phyloP scores from a whole-genome alignment of 75 land plant genomes.

The Sequoiadendron giganteum region DNA sequence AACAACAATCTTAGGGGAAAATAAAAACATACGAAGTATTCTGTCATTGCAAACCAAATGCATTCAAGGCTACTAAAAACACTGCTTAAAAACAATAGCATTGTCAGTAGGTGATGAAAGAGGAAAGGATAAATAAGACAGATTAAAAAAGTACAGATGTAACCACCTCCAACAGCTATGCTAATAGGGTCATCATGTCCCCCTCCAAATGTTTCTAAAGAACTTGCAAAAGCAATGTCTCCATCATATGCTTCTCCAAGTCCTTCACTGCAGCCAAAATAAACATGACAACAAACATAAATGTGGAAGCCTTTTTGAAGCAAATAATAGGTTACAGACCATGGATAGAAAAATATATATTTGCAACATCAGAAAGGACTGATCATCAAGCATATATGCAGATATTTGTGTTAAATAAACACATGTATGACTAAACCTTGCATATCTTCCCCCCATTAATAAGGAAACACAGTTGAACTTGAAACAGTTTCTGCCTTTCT shows the following conservation, averaged over 20 bases:
- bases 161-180: slow-evolving; percentile 90
- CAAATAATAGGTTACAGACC: background rate
- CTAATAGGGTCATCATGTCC: slow-evolving; percentile 95
- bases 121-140: background rate
- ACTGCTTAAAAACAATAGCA: background rate
- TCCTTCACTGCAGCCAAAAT: slow-evolving; percentile 46
- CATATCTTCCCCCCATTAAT: background rate
- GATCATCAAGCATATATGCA: background rate
- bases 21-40: background rate
- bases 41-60: background rate
- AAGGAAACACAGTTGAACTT: background rate
- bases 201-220: slow-evolving; percentile 92
- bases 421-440: background rate
- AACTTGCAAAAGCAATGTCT: slow-evolving; percentile 83
- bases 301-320: background rate
- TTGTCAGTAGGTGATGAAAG: background rate
- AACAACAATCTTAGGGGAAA: background rate
- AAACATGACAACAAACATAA: background rate
- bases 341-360: background rate
- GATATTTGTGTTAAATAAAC: background rate
- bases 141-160: background rate
- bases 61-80: background rate
- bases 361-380: background rate
- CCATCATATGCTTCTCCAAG: slow-evolving; percentile 88
- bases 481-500: background rate